Evolutionary conservation across 2,329 filamentous ascomycete species (phyloP), one percentile per base, ranked within the genome.

Genomic region (Byssoonygena ceratinophila): DNA sequence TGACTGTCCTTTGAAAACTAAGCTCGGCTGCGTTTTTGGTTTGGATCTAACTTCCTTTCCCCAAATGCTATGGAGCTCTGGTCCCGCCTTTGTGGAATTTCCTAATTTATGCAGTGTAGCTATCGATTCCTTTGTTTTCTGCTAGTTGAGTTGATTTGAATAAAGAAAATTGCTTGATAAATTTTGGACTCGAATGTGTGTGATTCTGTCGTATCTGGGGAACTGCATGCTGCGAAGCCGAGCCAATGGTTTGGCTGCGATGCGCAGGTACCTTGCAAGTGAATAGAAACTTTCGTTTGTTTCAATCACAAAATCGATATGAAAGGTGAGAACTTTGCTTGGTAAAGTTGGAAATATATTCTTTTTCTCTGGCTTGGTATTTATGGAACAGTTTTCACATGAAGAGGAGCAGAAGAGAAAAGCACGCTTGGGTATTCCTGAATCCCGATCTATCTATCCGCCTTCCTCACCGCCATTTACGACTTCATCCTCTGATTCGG

Each of bases 401-500:
- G n/a, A n/a, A n/a, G n/a, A n/a, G n/a, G n/a, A n/a, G n/a, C n/a
- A n/a, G n/a, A n/a, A n/a, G n/a, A n/a, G n/a, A n/a, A n/a, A n/a
- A n/a, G n/a, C n/a, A n/a, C n/a, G n/a, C n/a, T n/a, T n/a, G n/a
- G n/a, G n/a, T n/a, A n/a, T n/a, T n/a, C n/a, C n/a, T n/a, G n/a
- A n/a, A n/a, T n/a, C n/a, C n/a, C n/a, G n/a, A n/a, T n/a, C n/a
- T n/a, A n/a, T n/a, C n/a, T 50, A 61, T 31, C 58, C 59, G 6
- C 57, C 57, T 25, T 60, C 59, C 49, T 60, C 58, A 20, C 52
- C 59, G 50, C 48, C 46, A 50, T 59, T 54, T 20, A 57, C 49
- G 18, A 58, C 3, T 37, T 60, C 58, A 34, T 54, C 53, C 20
- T 61, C 59, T 14, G 63, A 55, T n/a, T 60, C 58, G 4, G 55